Percentiles rank a stretch among this genome's conserved stretches.
phyloP scores from a whole-genome alignment of 345 rosid species.

The Murraya paniculata region DNA sequence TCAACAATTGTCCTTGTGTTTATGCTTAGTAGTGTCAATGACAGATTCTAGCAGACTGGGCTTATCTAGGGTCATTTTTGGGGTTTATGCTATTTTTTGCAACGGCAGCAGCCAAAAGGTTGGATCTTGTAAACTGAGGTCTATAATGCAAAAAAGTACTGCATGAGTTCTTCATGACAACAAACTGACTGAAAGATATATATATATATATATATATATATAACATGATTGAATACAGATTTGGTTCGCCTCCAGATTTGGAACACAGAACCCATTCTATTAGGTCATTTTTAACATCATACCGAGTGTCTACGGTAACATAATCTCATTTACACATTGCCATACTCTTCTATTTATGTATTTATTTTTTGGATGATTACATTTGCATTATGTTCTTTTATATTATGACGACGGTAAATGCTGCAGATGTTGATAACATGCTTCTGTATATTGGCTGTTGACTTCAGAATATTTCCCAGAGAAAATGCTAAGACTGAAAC shows the following conservation, averaged over 20 bases:
- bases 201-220: not conserved
- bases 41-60: slow-evolving; percentile 82
- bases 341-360: not conserved
- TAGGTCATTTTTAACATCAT: slow-evolving; percentile 56
- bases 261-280: slow-evolving; percentile 37
- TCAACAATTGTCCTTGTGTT: not conserved
- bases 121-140: slow-evolving; percentile 42
- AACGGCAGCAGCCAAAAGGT: slow-evolving; percentile 62
- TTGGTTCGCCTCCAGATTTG: slow-evolving; percentile 30
- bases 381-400: slow-evolving; percentile 12
- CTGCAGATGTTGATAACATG: slow-evolving; percentile 79
- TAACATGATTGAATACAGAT: slow-evolving; percentile 27
- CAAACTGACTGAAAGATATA: slow-evolving; percentile 4
- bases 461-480: slow-evolving; percentile 83
- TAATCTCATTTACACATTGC: not conserved
- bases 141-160: not conserved
- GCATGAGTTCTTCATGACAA: not conserved
- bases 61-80: slow-evolving; percentile 36
- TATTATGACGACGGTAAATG: slow-evolving; percentile 12
- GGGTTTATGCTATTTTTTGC: slow-evolving; percentile 32
- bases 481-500: slow-evolving; percentile 85
- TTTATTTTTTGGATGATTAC: not conserved
- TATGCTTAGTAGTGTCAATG: not conserved
- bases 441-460: slow-evolving; percentile 90
- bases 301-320: slow-evolving; percentile 66